Conservation (phyloP, 768 basidiomycete genomes). For the Kwoniella shandongensis region DNA sequence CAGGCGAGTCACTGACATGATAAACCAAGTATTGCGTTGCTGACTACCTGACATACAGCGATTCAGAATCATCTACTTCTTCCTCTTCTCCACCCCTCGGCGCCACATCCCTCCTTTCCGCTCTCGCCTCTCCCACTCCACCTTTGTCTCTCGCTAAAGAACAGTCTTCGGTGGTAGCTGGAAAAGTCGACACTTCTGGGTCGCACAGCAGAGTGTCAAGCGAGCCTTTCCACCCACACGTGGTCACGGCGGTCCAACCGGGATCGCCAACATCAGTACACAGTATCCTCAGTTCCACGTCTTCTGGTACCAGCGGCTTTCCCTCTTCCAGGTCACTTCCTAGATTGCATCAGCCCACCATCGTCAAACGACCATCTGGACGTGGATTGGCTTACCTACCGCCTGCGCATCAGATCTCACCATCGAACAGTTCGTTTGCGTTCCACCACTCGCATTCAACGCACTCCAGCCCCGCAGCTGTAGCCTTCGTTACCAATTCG, state of each 20-base stretch:
- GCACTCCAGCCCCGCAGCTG: not conserved
- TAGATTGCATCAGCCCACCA: conserved; percentile 45
- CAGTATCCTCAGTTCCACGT: conserved; percentile 13
- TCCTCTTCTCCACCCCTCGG: conserved; percentile 41
- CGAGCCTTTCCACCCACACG: not conserved
- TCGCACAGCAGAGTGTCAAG: conserved; percentile 8
- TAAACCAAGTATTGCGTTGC: not conserved
- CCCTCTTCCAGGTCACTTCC: conserved; percentile 26
- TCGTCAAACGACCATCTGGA: conserved; percentile 32
- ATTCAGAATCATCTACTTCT: conserved; percentile 31
- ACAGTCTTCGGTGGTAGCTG: no score
- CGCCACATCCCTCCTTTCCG: conserved; percentile 33
- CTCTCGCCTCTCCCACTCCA: conserved; percentile 29
- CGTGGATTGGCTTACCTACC: conserved; percentile 35
- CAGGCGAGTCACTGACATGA: not conserved
- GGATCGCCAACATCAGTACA: conserved; percentile 8
- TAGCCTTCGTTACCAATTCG: not conserved
- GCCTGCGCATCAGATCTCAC: conserved; percentile 24
- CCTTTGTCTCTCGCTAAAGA: not conserved
- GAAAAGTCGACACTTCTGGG: conserved; percentile 4
- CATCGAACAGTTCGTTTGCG: conserved; percentile 1
- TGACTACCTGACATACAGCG: conserved; percentile 9
- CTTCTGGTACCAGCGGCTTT: not conserved
- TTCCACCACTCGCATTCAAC: not conserved
- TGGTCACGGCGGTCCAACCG: not conserved